These are phyloP conservation scores for Piromyces sp. DNA, from an alignment of 192 early-diverging fungal genomes.

Conservation along the genomic window DNA sequence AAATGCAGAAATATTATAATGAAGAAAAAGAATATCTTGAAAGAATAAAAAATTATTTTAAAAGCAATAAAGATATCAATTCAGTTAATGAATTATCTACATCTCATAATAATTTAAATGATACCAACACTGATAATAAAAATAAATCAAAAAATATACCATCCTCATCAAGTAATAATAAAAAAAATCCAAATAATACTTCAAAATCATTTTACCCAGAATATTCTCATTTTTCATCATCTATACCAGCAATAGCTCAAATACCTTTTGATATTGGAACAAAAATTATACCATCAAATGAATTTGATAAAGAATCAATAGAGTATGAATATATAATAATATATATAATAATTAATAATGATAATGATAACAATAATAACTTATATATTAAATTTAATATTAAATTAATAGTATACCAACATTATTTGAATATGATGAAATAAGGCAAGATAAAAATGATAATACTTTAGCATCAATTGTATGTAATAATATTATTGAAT, in stretches of 20 bases:
- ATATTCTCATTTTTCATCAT: background rate
- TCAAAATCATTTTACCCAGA: background rate
- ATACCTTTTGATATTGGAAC: background rate
- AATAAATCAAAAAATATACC: too few species aligned
- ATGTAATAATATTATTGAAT: background rate
- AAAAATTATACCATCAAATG: background rate
- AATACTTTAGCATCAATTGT: background rate
- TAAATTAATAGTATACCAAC: background rate
- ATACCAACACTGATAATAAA: too few species aligned
- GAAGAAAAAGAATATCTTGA: background rate
- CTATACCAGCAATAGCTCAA: background rate
- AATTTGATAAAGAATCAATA: background rate
- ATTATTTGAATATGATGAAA: background rate
- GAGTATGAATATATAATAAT: too few species aligned
- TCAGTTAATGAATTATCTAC: too few species aligned
- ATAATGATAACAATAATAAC: too few species aligned
- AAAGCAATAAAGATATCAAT: background rate
- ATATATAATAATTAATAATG: too few species aligned
- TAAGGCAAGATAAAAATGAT: background rate
- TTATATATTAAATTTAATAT: too few species aligned
- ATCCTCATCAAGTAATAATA: too few species aligned
- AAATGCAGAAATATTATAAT: background rate
- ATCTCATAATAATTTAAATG: too few species aligned
- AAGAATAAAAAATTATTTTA: background rate
- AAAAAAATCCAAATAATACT: background rate